phyloP scores from a whole-genome alignment of 331 rosid species.

The Cydonia oblonga region DNA sequence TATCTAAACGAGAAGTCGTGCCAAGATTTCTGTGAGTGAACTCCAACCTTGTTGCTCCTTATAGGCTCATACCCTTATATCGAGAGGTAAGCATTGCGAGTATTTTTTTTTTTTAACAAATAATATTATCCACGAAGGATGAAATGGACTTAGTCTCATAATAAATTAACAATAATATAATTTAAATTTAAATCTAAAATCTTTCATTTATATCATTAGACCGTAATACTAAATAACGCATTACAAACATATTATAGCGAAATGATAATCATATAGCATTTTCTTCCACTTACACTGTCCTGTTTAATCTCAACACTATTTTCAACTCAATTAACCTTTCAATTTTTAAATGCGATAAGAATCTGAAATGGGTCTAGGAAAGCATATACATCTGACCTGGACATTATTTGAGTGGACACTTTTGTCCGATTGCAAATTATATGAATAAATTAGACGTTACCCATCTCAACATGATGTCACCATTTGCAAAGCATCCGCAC shows the following conservation, averaged over 20 bases:
- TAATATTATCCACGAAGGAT: accelerated
- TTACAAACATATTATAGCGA: no score
- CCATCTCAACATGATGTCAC: background rate
- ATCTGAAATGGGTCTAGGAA: background rate
- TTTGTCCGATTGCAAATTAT: background rate
- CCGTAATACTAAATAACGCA: accelerated
- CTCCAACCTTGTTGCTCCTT: background rate
- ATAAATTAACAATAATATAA: accelerated
- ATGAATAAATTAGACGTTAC: background rate
- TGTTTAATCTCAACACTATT: no score
- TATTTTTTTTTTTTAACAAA: no score
- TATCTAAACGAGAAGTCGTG: background rate
- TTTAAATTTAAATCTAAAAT: no score
- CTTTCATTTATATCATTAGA: accelerated
- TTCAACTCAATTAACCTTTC: background rate
- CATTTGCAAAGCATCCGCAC: background rate
- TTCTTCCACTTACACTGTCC: no score
- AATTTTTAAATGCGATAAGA: background rate
- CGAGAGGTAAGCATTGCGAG: background rate
- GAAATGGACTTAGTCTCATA: accelerated
- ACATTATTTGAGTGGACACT: background rate
- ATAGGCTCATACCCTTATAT: background rate
- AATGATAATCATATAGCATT: no score
- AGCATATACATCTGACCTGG: background rate
- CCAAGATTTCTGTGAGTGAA: background rate